Evolutionary conservation across 805 yeast genomes (phyloP).

Genomic region (Saccharomycopsis sp.): DNA sequence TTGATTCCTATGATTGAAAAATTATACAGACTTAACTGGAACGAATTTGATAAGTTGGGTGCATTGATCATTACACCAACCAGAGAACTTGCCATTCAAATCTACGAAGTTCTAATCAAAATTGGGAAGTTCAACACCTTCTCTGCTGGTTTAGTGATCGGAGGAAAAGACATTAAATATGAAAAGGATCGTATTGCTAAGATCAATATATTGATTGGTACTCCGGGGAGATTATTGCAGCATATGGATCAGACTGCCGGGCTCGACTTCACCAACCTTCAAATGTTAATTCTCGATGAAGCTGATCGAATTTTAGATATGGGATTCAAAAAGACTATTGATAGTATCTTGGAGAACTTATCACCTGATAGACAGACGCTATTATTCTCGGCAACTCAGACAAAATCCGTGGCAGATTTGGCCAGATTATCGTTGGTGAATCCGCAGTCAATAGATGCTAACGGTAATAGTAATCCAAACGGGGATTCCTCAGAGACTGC

Average conservation of each 20-base stretch:
- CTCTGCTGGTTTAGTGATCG: slow-evolving; percentile 88
- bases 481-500: slow-evolving; percentile 22
- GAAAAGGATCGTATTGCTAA: slow-evolving; percentile 75
- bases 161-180: slow-evolving; percentile 81
- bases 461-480: slow-evolving; percentile 25
- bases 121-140: slow-evolving; percentile 70
- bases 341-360: slow-evolving; percentile 68
- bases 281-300: slow-evolving; percentile 78
- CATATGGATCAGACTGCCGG: slow-evolving; percentile 88
- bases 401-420: slow-evolving; percentile 72
- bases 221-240: slow-evolving; percentile 87
- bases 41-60: slow-evolving; percentile 81
- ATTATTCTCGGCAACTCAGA: slow-evolving; percentile 83
- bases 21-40: slow-evolving; percentile 63
- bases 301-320: slow-evolving; percentile 90
- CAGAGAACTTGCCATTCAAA: slow-evolving; percentile 85
- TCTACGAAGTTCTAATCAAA: slow-evolving; percentile 77
- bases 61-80: slow-evolving; percentile 90
- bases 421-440: slow-evolving; percentile 69
- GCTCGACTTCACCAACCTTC: slow-evolving; percentile 65
- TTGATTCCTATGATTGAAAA: slow-evolving; percentile 73
- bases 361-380: slow-evolving; percentile 81
- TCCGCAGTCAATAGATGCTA: slow-evolving; percentile 54
- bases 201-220: slow-evolving; percentile 79
- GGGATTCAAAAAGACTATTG: slow-evolving; percentile 84